Conservation (phyloP, 2,329 filamentous ascomycete species). For the Sclerotinia spermophila region DNA sequence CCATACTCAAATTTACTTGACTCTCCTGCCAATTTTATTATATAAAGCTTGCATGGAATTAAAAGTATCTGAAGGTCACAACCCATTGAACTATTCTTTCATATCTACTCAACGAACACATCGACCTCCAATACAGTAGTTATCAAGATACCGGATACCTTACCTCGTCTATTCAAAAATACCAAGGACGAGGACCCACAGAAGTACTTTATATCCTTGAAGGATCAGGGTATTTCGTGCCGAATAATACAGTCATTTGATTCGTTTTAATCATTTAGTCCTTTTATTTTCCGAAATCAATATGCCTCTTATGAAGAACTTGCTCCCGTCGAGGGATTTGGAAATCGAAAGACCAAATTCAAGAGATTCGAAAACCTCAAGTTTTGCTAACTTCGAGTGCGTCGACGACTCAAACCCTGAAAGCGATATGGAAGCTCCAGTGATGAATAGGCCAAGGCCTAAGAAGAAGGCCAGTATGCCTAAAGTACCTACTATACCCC, state of each 20-base stretch:
- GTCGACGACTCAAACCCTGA: slow-evolving; percentile 28
- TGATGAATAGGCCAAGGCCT: slow-evolving; percentile 26
- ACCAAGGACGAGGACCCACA: slow-evolving; percentile 8
- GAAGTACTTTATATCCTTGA: slow-evolving; percentile 16
- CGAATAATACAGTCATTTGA: slow-evolving; percentile 9
- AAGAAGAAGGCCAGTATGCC: slow-evolving; percentile 28
- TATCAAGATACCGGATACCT: too few species aligned
- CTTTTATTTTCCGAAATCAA: slow-evolving; percentile 13
- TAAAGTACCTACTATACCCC: slow-evolving; percentile 28
- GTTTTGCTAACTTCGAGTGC: slow-evolving; percentile 30
- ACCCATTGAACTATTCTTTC: slow-evolving; percentile 8
- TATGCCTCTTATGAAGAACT: slow-evolving; percentile 32
- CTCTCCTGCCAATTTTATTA: slow-evolving; percentile 20
- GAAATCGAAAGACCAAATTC: slow-evolving; percentile 13
- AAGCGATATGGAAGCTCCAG: slow-evolving; percentile 34
- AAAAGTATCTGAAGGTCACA: slow-evolving; percentile 5
- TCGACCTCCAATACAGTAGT: too few species aligned
- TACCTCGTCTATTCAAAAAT: slow-evolving; percentile 1
- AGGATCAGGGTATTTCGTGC: slow-evolving; percentile 11
- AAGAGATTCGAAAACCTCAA: slow-evolving; percentile 19
- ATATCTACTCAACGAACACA: slow-evolving; percentile 4
- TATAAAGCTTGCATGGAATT: slow-evolving; percentile 16
- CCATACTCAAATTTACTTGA: slow-evolving; percentile 12
- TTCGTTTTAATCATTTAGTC: slow-evolving; percentile 11
- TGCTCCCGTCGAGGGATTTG: slow-evolving; percentile 26